Conservation (phyloP, 2,329 filamentous ascomycete genomes). For the Byssoonygena ceratinophila region DNA sequence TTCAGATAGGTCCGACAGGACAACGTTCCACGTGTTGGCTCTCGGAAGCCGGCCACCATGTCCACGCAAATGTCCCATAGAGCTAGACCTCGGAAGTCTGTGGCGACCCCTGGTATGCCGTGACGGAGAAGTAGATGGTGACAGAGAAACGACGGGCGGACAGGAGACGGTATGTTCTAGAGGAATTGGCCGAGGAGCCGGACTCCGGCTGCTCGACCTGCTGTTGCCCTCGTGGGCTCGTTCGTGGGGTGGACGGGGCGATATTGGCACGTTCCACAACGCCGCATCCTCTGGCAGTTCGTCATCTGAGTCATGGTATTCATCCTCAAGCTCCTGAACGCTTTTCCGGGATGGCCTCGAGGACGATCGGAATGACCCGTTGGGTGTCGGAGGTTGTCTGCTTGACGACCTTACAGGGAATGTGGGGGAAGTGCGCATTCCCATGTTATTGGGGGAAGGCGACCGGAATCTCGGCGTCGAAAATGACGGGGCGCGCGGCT, state of each 20-base stretch:
- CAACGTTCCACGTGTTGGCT: constrained; percentile 50
- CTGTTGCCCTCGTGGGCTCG: constrained; percentile 24
- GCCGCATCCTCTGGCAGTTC: constrained; percentile 42
- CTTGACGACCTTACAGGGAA: constrained; percentile 17
- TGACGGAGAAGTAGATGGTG: constrained; percentile 25
- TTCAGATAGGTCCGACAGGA: constrained; percentile 47
- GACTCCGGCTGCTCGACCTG: constrained; percentile 35
- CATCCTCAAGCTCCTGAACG: constrained; percentile 40
- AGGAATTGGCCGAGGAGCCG: constrained; percentile 34
- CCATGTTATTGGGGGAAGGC: constrained; percentile 12
- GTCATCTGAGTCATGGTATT: constrained; percentile 43
- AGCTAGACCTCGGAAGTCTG: constrained; percentile 30
- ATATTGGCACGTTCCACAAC: constrained; percentile 43
- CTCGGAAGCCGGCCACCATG: constrained; percentile 31
- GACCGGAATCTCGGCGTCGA: constrained; percentile 15
- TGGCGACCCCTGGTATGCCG: constrained; percentile 17
- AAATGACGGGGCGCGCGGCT: constrained; percentile 16
- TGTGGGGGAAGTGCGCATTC: constrained; percentile 7
- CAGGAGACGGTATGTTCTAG: constrained; percentile 31
- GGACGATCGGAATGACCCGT: constrained; percentile 25
- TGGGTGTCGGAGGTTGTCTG: constrained; percentile 21
- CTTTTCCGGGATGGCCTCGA: constrained; percentile 40
- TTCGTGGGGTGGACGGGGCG: constrained; percentile 35
- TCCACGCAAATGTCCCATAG: constrained; percentile 20
- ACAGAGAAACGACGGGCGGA: constrained; percentile 21